A percentile compares a stretch with the other conserved stretches of the same genome.
phyloP scores from a whole-genome alignment of 1,284 basidiomycete genomes.

The Marasmius tenuissimus region DNA sequence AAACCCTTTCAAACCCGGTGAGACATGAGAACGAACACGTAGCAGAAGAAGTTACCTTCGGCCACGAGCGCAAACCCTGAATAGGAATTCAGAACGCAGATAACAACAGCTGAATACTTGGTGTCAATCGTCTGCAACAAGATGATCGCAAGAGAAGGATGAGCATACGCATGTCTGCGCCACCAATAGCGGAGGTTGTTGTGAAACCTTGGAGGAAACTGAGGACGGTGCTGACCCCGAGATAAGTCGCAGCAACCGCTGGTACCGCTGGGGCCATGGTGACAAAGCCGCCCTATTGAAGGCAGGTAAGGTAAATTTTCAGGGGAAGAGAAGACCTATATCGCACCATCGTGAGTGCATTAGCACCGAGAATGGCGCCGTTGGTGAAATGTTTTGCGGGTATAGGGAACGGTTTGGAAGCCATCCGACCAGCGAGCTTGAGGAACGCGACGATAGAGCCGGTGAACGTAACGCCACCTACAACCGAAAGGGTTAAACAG shows the following conservation, averaged over 20 bases:
- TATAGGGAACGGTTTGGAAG: conserved; percentile 67
- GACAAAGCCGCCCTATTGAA: conserved; percentile 55
- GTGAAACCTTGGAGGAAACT: conserved; percentile 85
- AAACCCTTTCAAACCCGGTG: conserved; percentile 50
- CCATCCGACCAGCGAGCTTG: conserved; percentile 79
- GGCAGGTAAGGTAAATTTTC: neutral
- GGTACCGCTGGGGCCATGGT: conserved; percentile 68
- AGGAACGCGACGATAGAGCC: conserved; percentile 88
- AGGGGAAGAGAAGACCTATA: neutral
- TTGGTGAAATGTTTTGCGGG: conserved; percentile 80
- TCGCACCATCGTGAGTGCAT: conserved; percentile 63
- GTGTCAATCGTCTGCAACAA: neutral
- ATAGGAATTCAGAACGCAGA: conserved; percentile 86
- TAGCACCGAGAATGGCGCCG: conserved; percentile 63
- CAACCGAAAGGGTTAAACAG: conserved; percentile 2
- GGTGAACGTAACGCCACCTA: conserved; percentile 74
- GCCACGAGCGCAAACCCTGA: conserved; percentile 93
- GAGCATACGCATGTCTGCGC: conserved; percentile 86
- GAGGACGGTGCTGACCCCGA: conserved; percentile 68
- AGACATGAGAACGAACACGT: neutral
- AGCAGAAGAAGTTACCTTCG: conserved; percentile 49
- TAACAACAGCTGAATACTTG: conserved; percentile 66
- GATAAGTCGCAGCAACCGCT: conserved; percentile 71
- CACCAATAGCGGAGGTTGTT: conserved; percentile 83
- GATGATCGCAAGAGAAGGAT: conserved; percentile 5